Conservation (phyloP, 495 filamentous ascomycete species). For the Lophiotrema nucula region DNA sequence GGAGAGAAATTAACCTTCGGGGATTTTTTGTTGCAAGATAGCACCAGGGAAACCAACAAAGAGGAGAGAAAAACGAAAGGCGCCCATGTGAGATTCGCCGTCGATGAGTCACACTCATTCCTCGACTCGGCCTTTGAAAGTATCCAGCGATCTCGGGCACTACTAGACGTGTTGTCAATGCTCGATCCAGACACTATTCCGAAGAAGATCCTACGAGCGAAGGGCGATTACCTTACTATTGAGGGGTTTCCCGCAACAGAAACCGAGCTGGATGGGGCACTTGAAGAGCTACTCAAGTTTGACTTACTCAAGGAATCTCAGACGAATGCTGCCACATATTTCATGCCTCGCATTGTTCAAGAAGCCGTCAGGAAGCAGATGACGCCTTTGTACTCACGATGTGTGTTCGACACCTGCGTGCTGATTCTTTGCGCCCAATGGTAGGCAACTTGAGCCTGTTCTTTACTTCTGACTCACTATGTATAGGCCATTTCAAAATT, state of each 20-base stretch:
- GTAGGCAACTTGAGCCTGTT: slow-evolving; percentile 19
- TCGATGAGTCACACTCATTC: background rate
- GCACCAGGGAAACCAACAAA: background rate
- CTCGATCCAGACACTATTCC: slow-evolving; percentile 35
- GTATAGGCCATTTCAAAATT: background rate
- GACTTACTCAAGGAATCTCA: slow-evolving; percentile 2
- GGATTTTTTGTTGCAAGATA: slow-evolving; percentile 1
- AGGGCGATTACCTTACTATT: slow-evolving; percentile 5
- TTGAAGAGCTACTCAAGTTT: background rate
- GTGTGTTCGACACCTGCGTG: slow-evolving; percentile 29
- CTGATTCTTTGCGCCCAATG: slow-evolving; percentile 29
- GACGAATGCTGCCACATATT: slow-evolving; percentile 26
- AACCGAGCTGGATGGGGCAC: background rate
- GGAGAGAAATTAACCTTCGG: background rate
- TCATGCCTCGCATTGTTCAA: slow-evolving; percentile 41
- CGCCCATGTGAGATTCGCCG: background rate
- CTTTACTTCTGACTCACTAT: background rate
- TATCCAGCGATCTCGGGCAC: background rate
- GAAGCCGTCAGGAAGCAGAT: slow-evolving; percentile 35
- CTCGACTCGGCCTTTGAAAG: slow-evolving; percentile 14
- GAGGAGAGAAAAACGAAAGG: background rate
- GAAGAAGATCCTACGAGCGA: slow-evolving; percentile 15
- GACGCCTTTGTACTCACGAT: slow-evolving; percentile 13
- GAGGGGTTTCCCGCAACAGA: background rate
- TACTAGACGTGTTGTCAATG: slow-evolving; percentile 30